Base-by-base conservation (phyloP, 306 rosid species). In the Cicer pinnatifidum region DNA sequence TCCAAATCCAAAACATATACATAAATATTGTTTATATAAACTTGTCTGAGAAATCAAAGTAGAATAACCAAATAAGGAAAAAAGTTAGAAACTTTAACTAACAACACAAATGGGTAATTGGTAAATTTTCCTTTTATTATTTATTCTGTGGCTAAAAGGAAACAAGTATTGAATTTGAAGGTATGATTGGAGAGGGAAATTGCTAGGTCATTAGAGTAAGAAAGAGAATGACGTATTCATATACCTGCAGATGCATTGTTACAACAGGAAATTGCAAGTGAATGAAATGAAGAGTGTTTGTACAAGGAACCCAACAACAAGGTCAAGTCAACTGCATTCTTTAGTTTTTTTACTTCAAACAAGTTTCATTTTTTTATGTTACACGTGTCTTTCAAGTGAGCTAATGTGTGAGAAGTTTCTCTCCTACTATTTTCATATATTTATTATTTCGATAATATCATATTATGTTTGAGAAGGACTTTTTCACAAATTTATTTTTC, bases 161-260 rank as follows among this genome's bases (percentile, higher is more conserved):
- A 16, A 2, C 11, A 53, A 69, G 6, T 61, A 9, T 57, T 71
- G 20, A 71, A 52, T 71, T 56, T 28, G 35, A 28, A 28, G 35
- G 35, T 44, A 47, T 56, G 59, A 81, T 39, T 38, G 54, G 43
- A 33, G 48, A 67, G 20, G 7, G 83, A 81, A 83, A 78, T 41
- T 69, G 41, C 72, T 35, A 28, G 73, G 72, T 64, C 57, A 61
- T 12, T 17, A 69, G 61, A 59, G n/a, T 40, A 9, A 39, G 72
- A 48, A 52, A 61, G 47, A 71, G 6, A 78, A 65, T 33, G 69
- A 68, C 75, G 45, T 33, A 1, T 76, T 67, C 61, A 67, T 67
- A 68, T 84, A 81, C 87, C 85, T 81, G 52, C 2, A 6, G 52
- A 45, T 69, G 15, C 85, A 84, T 81, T 48, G 71, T 61, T 47